These are phyloP conservation scores for Inga laurina DNA, from an alignment of 306 rosid genomes.

Conservation along the genomic window DNA sequence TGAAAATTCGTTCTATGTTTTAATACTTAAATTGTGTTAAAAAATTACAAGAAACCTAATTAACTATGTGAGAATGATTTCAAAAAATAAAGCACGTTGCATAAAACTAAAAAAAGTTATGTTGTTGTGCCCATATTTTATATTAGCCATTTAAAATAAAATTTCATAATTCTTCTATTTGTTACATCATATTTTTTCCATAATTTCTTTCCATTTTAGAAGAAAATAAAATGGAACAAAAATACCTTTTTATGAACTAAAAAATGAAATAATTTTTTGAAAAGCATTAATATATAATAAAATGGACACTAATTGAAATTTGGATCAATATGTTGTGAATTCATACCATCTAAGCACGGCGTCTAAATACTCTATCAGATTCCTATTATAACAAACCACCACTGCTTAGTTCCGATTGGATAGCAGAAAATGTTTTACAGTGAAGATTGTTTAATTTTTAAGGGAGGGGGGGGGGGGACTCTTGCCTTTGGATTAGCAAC, in stretches of 20 bases:
- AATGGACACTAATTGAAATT: not conserved
- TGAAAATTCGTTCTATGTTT: no score
- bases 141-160: no score
- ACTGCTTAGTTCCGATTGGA: no score
- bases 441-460: not conserved
- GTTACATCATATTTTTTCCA: no score
- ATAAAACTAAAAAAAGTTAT: not conserved
- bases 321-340: not conserved
- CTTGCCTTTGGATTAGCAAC: no score
- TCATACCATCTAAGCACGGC: accelerated
- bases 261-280: no score
- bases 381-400: no score
- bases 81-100: not conserved
- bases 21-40: not conserved
- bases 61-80: not conserved
- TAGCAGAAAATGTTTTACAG: no score
- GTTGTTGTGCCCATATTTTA: not conserved
- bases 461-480: accelerated
- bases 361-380: not conserved
- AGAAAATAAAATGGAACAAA: not conserved
- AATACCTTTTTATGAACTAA: not conserved
- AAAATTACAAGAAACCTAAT: not conserved
- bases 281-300: no score
- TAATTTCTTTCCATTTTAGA: not conserved
- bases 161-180: no score